phyloP scores from a whole-genome alignment of 2,329 filamentous ascomycete genomes.

The Massarina eburnea region DNA sequence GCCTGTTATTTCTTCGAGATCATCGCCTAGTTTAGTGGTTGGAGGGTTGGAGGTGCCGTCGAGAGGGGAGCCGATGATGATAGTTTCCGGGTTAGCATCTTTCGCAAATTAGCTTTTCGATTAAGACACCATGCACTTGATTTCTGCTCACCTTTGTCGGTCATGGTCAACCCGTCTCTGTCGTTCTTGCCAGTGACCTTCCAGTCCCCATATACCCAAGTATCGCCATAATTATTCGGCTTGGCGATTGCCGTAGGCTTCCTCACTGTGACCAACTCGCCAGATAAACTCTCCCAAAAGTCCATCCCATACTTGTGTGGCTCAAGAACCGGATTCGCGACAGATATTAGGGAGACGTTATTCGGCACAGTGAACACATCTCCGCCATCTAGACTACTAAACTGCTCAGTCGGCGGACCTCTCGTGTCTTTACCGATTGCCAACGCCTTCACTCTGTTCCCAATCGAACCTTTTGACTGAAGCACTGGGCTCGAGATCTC shows the following conservation, averaged over 20 bases:
- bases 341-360: constrained; percentile 59
- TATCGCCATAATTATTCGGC: constrained; percentile 67
- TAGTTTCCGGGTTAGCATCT: constrained; percentile 71
- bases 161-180: constrained; percentile 66
- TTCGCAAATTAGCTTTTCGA: background rate
- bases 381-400: constrained; percentile 63
- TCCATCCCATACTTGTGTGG: constrained; percentile 67
- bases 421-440: constrained; percentile 61
- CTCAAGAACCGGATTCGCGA: constrained; percentile 61
- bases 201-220: constrained; percentile 70
- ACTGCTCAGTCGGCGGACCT: constrained; percentile 63
- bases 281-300: constrained; percentile 71
- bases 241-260: constrained; percentile 59
- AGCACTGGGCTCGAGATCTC: constrained; percentile 61
- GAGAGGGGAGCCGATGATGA: constrained; percentile 65
- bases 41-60: constrained; percentile 64
- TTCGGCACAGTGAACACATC: constrained; percentile 68
- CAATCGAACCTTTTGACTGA: constrained; percentile 56
- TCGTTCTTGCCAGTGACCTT: constrained; percentile 62
- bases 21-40: constrained; percentile 65
- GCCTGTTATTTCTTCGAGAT: constrained; percentile 67
- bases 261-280: constrained; percentile 67
- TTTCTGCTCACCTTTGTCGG: constrained; percentile 50
- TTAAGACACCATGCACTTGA: background rate
- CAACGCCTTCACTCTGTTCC: constrained; percentile 58